Percentiles rank a stretch among this genome's conserved stretches.
Conservation (phyloP, 768 basidiomycete species). For the Lactarius trivialis region DNA sequence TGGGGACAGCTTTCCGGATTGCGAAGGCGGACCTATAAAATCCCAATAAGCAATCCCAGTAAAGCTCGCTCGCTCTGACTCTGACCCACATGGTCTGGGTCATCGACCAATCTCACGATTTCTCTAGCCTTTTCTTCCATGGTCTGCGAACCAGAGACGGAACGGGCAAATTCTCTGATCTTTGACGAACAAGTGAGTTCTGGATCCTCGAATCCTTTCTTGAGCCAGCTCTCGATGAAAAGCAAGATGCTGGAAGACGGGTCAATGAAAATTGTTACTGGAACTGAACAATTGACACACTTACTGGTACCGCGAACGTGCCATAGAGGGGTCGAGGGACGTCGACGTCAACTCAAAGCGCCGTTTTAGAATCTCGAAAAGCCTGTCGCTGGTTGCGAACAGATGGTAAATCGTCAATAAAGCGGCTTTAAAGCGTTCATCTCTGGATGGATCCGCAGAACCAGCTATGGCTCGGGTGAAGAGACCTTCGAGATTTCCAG, state of each 20-base stretch:
- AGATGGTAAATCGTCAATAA: conserved; percentile 14
- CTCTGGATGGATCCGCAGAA: neutral
- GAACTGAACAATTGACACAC: neutral
- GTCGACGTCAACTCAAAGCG: conserved; percentile 1
- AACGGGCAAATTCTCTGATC: conserved; percentile 2
- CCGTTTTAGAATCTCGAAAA: conserved; percentile 10
- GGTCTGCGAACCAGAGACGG: neutral
- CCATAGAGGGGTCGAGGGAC: neutral
- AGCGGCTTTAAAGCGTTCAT: neutral
- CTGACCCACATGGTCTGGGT: conserved; percentile 3
- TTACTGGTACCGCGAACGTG: neutral
- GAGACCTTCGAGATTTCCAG: conserved; percentile 16
- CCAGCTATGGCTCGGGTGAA: neutral
- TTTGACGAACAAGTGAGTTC: neutral
- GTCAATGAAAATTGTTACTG: neutral
- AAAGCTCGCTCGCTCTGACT: neutral
- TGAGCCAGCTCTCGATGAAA: conserved; percentile 15
- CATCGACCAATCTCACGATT: neutral
- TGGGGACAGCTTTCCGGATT: neutral
- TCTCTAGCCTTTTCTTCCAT: conserved; percentile 11
- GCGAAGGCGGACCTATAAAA: conserved; percentile 8
- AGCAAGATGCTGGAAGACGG: conserved; percentile 6
- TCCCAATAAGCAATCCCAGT: neutral
- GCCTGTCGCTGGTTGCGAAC: conserved; percentile 2
- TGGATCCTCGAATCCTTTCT: conserved; percentile 14